These are phyloP conservation scores for Farysia itapuensis DNA, from an alignment of 1,284 basidiomycete species.

Conservation along the genomic window DNA sequence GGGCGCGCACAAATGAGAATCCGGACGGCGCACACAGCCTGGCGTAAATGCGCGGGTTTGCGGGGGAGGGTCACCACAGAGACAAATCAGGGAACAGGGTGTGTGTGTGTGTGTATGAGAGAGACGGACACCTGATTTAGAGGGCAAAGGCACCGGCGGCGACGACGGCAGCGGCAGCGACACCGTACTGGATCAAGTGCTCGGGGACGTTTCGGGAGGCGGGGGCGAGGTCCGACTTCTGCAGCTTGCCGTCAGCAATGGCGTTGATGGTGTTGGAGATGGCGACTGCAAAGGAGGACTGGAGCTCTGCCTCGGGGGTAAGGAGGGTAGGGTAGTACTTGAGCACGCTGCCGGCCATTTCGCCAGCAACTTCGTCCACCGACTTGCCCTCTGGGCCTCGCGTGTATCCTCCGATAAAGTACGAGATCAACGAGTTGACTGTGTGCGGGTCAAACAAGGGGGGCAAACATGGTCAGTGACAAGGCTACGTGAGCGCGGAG, in stretches of 20 bases:
- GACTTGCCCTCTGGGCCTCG: conserved; percentile 29
- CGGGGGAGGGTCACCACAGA: no score
- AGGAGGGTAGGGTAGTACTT: conserved; percentile 56
- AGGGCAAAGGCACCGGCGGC: conserved; percentile 53
- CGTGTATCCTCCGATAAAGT: conserved; percentile 46
- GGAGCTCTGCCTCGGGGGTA: conserved; percentile 17
- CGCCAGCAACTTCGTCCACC: conserved; percentile 42
- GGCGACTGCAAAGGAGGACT: conserved; percentile 23
- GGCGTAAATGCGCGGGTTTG: no score
- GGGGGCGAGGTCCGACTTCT: conserved; percentile 21
- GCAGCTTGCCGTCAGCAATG: conserved; percentile 20
- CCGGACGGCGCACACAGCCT: no score
- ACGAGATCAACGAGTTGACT: conserved; percentile 45
- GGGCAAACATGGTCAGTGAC: neutral
- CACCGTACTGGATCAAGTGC: conserved; percentile 25
- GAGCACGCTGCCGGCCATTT: conserved; percentile 48
- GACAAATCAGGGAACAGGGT: no score
- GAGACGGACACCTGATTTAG: conserved; percentile 36
- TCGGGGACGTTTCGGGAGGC: conserved; percentile 19
- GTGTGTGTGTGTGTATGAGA: no score
- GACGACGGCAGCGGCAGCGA: conserved; percentile 42
- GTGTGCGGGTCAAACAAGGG: conserved; percentile 1
- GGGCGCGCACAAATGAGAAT: no score
- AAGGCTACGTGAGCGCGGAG: no score
- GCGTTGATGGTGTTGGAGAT: conserved; percentile 37